A percentile compares a stretch with the other conserved stretches of the same genome.
Conservation (phyloP, 2,329 filamentous ascomycete genomes). For the Pseudogymnoascus sp. region DNA sequence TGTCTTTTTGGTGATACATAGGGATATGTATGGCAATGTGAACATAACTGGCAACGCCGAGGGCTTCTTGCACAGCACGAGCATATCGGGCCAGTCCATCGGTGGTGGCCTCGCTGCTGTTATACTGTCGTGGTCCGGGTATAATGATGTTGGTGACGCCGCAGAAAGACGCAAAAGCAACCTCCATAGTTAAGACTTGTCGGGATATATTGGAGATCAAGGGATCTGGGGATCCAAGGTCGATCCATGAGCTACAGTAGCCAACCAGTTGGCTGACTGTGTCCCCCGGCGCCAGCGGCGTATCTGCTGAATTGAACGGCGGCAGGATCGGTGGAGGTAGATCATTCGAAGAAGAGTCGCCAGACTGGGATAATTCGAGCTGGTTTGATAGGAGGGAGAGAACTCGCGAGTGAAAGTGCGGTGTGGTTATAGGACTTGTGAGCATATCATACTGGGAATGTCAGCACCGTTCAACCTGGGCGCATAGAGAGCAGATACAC, state of each 20-base stretch:
- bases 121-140: conserved; percentile 63
- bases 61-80: conserved; percentile 71
- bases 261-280: conserved; percentile 67
- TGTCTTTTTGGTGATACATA: conserved; percentile 67
- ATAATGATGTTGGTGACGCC: conserved; percentile 78
- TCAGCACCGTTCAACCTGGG: conserved; percentile 19
- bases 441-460: conserved; percentile 63
- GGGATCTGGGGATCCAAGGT: conserved; percentile 74
- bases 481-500: conserved; percentile 31
- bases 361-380: conserved; percentile 31
- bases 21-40: conserved; percentile 74
- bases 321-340: conserved; percentile 50
- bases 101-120: conserved; percentile 41
- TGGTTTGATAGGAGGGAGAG: conserved; percentile 52
- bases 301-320: conserved; percentile 73
- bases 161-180: conserved; percentile 93
- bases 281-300: conserved; percentile 59
- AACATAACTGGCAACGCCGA: conserved; percentile 66
- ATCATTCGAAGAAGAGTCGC: conserved; percentile 32
- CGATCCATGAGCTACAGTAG: conserved; percentile 85
- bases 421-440: conserved; percentile 69
- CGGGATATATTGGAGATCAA: conserved; percentile 78
- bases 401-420: conserved; percentile 62
- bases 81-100: conserved; percentile 66
- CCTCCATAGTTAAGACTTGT: conserved; percentile 82